Conservation (phyloP, 2,329 filamentous ascomycete species). For the Xylariomycetidae sp. region DNA sequence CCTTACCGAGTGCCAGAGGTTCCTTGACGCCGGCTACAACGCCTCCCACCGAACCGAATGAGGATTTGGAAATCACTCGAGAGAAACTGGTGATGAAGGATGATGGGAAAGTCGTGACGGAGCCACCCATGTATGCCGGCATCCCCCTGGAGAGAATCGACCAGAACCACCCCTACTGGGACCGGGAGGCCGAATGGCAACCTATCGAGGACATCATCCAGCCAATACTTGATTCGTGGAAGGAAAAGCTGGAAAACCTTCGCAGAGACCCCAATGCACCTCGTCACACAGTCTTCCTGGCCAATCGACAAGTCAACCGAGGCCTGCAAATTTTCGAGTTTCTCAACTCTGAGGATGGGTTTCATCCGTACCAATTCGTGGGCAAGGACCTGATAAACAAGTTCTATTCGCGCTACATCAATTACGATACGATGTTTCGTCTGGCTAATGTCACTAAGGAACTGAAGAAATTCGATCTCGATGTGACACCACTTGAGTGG, state of each 20-base stretch:
- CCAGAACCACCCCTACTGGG: slow-evolving; percentile 50
- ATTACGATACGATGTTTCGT: slow-evolving; percentile 54
- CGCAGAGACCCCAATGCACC: slow-evolving; percentile 22
- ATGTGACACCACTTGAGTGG: slow-evolving; percentile 51
- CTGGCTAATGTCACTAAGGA: slow-evolving; percentile 50
- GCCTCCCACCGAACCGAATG: slow-evolving; percentile 11
- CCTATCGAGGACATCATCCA: slow-evolving; percentile 38
- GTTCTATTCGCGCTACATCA: slow-evolving; percentile 33
- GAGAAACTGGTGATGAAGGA: slow-evolving; percentile 41
- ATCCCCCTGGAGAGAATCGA: slow-evolving; percentile 50
- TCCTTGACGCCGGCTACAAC: slow-evolving; percentile 18
- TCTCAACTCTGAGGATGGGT: slow-evolving; percentile 41
- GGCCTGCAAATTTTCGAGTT: slow-evolving; percentile 50
- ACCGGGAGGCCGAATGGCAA: slow-evolving; percentile 53
- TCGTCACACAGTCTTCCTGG: slow-evolving; percentile 43
- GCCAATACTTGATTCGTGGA: slow-evolving; percentile 42
- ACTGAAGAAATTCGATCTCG: slow-evolving; percentile 48
- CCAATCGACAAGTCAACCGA: slow-evolving; percentile 52
- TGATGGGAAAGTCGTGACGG: slow-evolving; percentile 44
- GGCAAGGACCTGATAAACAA: slow-evolving; percentile 46
- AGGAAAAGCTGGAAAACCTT: slow-evolving; percentile 37
- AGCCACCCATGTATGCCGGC: slow-evolving; percentile 47
- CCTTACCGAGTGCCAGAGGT: slow-evolving; percentile 23
- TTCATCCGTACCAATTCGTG: slow-evolving; percentile 54
- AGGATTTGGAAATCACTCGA: slow-evolving; percentile 38